A percentile compares a stretch with the other conserved stretches of the same genome.
Conservation (phyloP, 73 alveolate species). For the Loxodes magnus region DNA sequence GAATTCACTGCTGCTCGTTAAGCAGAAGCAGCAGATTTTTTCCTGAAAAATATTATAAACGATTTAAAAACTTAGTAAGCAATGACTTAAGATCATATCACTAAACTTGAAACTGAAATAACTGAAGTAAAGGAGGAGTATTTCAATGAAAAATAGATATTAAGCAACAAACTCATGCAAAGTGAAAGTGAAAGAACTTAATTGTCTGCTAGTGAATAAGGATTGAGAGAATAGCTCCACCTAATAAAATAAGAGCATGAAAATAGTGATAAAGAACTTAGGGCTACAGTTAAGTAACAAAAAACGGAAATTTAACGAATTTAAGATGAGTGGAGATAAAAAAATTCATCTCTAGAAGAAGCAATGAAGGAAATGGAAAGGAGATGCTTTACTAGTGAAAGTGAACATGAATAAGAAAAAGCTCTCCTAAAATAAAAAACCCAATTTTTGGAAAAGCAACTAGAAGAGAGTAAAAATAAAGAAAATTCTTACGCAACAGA, state of each 20-base stretch:
- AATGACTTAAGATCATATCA: slow-evolving; percentile 31
- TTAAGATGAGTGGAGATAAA: slow-evolving; percentile 29
- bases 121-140: slow-evolving; percentile 48
- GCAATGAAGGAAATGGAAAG: slow-evolving; percentile 60
- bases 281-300: slow-evolving; percentile 38
- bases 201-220: slow-evolving; percentile 56
- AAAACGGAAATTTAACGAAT: slow-evolving; percentile 38
- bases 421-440: slow-evolving; percentile 67
- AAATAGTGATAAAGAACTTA: slow-evolving; percentile 43
- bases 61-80: slow-evolving; percentile 43
- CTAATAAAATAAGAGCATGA: slow-evolving; percentile 52
- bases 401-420: slow-evolving; percentile 51
- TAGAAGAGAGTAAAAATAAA: slow-evolving; percentile 22
- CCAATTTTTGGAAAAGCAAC: slow-evolving; percentile 42
- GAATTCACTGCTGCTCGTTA: neutral
- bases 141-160: slow-evolving; percentile 29
- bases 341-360: slow-evolving; percentile 46
- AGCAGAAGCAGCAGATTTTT: neutral
- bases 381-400: neutral
- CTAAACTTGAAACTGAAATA: slow-evolving; percentile 60
- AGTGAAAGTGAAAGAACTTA: slow-evolving; percentile 68
- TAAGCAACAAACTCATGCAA: slow-evolving; percentile 25
- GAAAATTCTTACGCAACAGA: slow-evolving; percentile 25
- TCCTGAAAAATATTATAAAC: slow-evolving; percentile 35
- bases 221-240: slow-evolving; percentile 54